Conservation (phyloP, 345 rosid genomes). For the Populus davidiana region DNA sequence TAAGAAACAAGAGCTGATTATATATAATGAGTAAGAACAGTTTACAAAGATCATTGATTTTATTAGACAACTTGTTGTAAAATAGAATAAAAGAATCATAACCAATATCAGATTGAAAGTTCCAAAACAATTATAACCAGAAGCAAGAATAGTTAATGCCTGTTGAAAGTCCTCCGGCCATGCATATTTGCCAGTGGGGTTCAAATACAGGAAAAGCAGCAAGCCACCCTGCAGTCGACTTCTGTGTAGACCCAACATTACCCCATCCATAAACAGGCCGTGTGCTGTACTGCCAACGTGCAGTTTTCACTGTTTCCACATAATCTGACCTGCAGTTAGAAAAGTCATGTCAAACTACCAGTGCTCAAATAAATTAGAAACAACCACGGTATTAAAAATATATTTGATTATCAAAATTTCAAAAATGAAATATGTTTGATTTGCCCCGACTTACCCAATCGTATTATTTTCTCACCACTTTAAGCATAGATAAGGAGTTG, state of each 20-base stretch:
- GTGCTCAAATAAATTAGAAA: background rate
- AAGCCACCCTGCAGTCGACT: conserved; percentile 96
- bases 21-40: too few species aligned
- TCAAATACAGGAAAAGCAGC: conserved; percentile 96
- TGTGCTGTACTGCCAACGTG: conserved; percentile 94
- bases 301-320: conserved; percentile 63
- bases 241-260: conserved; percentile 67
- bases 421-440: background rate
- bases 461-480: too few species aligned
- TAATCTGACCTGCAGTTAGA: conserved; percentile 59
- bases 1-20: background rate
- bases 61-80: too few species aligned
- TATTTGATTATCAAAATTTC: background rate
- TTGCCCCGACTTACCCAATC: too few species aligned
- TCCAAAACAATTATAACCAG: conserved; percentile 12
- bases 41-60: too few species aligned
- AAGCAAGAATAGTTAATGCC: conserved; percentile 40
- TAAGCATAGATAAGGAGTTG: background rate
- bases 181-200: conserved; percentile 99
- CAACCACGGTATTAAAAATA: background rate
- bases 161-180: conserved; percentile 98
- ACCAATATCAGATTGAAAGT: background rate
- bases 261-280: conserved; percentile 97
- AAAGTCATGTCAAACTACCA: conserved; percentile 9
- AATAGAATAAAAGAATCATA: too few species aligned